A percentile compares a stretch with the other conserved stretches of the same genome.
These are phyloP conservation scores for Nissolia schottii DNA, from an alignment of 306 rosid genomes.

Conservation along the genomic window DNA sequence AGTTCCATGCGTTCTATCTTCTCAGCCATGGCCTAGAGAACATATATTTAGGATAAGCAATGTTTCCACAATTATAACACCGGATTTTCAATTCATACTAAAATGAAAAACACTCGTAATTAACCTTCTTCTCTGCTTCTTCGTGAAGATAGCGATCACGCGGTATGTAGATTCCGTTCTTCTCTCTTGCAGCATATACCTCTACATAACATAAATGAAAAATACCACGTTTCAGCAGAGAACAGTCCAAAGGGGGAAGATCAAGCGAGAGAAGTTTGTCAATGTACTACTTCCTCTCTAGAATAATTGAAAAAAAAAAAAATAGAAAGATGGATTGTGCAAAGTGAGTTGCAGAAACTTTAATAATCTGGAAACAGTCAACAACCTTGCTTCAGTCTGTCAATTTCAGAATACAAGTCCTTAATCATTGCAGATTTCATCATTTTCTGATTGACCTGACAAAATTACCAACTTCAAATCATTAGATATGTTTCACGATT, in stretches of 20 bases:
- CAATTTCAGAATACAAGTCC: conserved; percentile 94
- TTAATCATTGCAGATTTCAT: conserved; percentile 98
- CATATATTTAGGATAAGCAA: conserved; percentile 14
- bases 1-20: conserved; percentile 96
- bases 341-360: conserved; percentile 19
- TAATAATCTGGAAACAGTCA: conserved; percentile 8
- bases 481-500: conserved; percentile 18
- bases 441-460: conserved; percentile 97
- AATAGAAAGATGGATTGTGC: neutral
- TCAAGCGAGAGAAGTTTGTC: neutral
- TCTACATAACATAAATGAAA: conserved; percentile 40
- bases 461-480: conserved; percentile 21
- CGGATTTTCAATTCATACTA: neutral
- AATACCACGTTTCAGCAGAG: neutral
- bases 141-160: conserved; percentile 97
- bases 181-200: conserved; percentile 99
- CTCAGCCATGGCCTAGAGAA: conserved; percentile 87
- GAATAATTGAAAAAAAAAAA: neutral
- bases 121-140: conserved; percentile 98
- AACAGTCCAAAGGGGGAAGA: neutral
- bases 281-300: neutral
- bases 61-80: neutral
- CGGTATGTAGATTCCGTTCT: conserved; percentile 97
- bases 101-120: neutral
- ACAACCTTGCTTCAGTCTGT: conserved; percentile 94